These are phyloP conservation scores for Moesziomyces antarcticus DNA, from an alignment of 1,284 basidiomycete species.

Conservation along the genomic window DNA sequence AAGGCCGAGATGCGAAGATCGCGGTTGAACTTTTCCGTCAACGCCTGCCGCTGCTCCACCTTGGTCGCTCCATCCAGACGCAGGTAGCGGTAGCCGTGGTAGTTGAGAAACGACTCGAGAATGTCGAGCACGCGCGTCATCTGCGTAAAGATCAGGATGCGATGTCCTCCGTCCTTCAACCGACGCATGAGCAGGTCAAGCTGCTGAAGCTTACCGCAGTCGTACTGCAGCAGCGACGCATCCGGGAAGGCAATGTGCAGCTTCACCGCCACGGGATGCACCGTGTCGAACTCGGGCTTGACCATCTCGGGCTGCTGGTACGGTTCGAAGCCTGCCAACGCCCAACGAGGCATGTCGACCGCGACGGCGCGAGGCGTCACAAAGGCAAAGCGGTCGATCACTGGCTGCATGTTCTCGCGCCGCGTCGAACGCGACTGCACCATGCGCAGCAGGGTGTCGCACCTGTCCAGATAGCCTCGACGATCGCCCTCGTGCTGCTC, in stretches of 20 bases:
- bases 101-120: conserved; percentile 89
- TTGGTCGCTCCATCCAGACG: conserved; percentile 93
- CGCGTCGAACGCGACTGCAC: conserved; percentile 75
- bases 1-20: conserved; percentile 91
- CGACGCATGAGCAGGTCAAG: conserved; percentile 82
- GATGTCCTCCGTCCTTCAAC: conserved; percentile 86
- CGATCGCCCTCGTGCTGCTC: conserved; percentile 64
- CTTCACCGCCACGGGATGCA: conserved; percentile 82
- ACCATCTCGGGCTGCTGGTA: conserved; percentile 18
- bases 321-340: conserved; percentile 71
- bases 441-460: conserved; percentile 70
- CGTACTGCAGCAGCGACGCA: conserved; percentile 88
- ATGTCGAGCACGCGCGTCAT: conserved; percentile 97
- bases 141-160: conserved; percentile 94
- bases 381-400: conserved; percentile 82
- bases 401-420: conserved; percentile 72
- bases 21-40: conserved; percentile 96
- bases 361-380: conserved; percentile 84
- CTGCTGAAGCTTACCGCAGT: conserved; percentile 93
- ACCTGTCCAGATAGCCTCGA: conserved; percentile 74
- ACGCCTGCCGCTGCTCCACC: conserved; percentile 93
- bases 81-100: conserved; percentile 92
- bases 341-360: conserved; percentile 76
- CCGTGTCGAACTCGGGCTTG: conserved; percentile 68
- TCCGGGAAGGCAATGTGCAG: conserved; percentile 95